Evolutionary conservation across 805 yeast genomes (phyloP), one percentile per base, ranked within the genome.

Genomic region (Metschnikowia koreensis): DNA sequence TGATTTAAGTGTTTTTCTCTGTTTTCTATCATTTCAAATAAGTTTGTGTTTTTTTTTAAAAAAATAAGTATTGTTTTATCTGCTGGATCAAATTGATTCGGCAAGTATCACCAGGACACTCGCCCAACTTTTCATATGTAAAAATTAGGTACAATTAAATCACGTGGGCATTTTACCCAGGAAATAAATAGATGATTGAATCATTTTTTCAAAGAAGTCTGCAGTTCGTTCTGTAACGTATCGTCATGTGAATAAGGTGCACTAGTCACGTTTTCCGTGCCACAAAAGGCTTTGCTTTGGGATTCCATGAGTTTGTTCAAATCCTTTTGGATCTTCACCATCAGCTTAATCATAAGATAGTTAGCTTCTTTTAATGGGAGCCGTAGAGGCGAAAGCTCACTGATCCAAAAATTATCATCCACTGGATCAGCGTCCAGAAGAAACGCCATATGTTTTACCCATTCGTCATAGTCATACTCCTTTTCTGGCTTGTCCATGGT

Each of bases 291-390:
- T 13, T 27, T 12, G 12, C 36, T 34, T 34, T 49, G 52, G 16
- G 31, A 40, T 3, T 13, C 31, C 44, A 34, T 36, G 28, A 49
- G 28, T 15, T 33, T 39, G 27, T 42, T 38, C 44, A 61, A 36
- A 28, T 66, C 67, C 3, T 55, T 46, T 38, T 70, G 67, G 9
- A 68, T 58, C 26, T 62, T 60, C 44, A 50, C 50, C 36, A 71
- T 61, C 38, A 69, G 58, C 49, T 77, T 66, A 49, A 74, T 64
- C 31, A 79, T 64, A 36, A 87, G 77, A 60, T 81, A 87, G 51
- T 82, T 81, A 0, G 91, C 83, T 63, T 89, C 91, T 57, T 77
- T 79, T 38, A 86, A 69, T 0, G 94, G 94, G 50, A 78, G 81
- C 42, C 86, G 74, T 40, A 89, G 68, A 0, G 96, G 96, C 1